Conservation (phyloP, 306 rosid species). For the Carpinus fangiana region DNA sequence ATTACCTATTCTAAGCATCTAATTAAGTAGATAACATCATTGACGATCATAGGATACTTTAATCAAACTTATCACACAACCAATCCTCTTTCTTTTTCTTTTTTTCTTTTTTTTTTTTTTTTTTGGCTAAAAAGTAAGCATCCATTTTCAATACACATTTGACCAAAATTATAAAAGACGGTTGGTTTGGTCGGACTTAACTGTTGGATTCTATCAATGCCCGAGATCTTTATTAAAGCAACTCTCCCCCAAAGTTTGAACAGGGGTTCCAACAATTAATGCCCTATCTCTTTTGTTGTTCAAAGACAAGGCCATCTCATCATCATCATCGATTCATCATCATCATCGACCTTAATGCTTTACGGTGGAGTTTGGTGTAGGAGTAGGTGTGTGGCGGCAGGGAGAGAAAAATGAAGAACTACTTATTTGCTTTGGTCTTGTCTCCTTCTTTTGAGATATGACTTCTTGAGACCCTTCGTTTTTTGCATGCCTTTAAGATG, state of each 20-base stretch:
- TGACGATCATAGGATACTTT: slow-evolving; percentile 30
- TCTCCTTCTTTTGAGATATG: slow-evolving; percentile 34
- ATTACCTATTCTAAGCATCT: neutral
- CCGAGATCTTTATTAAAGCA: neutral
- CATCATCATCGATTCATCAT: neutral
- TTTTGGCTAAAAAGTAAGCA: slow-evolving; percentile 35
- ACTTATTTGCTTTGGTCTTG: slow-evolving; percentile 19
- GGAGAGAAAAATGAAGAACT: slow-evolving; percentile 11
- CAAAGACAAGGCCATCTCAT: neutral
- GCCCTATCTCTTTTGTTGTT: neutral
- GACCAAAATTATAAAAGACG: slow-evolving; percentile 46
- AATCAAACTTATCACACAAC: neutral
- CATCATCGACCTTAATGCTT: slow-evolving; percentile 13
- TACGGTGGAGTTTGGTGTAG: slow-evolving; percentile 32
- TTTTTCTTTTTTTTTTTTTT: neutral
- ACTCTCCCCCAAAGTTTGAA: slow-evolving; percentile 24
- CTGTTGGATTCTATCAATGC: neutral
- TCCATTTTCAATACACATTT: slow-evolving; percentile 47
- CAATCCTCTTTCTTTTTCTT: neutral
- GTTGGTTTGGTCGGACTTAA: slow-evolving; percentile 64
- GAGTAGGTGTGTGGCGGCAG: slow-evolving; percentile 60
- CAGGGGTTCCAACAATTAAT: neutral
- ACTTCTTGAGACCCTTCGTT: neutral
- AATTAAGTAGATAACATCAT: neutral
- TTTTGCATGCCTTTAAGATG: slow-evolving; percentile 14